Evolutionary conservation across 306 rosid species (phyloP), one percentile per base, ranked within the genome.

Genomic region (Comarum palustre): DNA sequence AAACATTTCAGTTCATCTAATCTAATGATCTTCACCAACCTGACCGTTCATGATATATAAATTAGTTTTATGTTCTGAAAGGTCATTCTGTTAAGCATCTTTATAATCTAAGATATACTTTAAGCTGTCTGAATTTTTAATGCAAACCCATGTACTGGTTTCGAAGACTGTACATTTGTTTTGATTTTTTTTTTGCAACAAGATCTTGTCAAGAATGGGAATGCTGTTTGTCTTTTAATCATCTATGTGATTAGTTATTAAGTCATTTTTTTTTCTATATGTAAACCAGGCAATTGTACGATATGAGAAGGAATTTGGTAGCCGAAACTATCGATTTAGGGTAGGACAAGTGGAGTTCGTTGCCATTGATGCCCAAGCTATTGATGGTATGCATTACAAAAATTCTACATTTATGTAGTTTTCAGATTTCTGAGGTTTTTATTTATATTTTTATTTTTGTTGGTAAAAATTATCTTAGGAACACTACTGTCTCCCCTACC

Each of bases 261-360:
- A 29, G 17, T 10, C 17, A 39, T 20, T 34, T 36, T 20, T 34
- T 36, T 51, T 55, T 38, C 2, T 36, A 22, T 71, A 47, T 45
- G 29, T 71, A 58, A 52, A 51, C 48, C 81, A 92, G 96, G 92
- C 80, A 75, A 80, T 86, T 75, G 55, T 5, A 39, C 92, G 96
- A 38, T 92, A 87, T 55, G 96, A 89, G 65, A 88, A 81, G 66
- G 78, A 83, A 78, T 89, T 89, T 55, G 93, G 96, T 60, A 74
- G 38, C 71, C 81, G 93, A 80, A 89, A 86, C 82, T 77, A 83
- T 78, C 83, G 38, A 71, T 85, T 89, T 79, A 15, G 70, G 0
- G 75, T 84, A 63, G 97, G 97, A 66, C 82, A 87, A 68, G 96
- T 89, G 52, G 90, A 89, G 83, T 92, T 92, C 66, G 41, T 92